Evolutionary conservation across 2,329 filamentous ascomycete species (phyloP).

Genomic region (Fusarium humuli): DNA sequence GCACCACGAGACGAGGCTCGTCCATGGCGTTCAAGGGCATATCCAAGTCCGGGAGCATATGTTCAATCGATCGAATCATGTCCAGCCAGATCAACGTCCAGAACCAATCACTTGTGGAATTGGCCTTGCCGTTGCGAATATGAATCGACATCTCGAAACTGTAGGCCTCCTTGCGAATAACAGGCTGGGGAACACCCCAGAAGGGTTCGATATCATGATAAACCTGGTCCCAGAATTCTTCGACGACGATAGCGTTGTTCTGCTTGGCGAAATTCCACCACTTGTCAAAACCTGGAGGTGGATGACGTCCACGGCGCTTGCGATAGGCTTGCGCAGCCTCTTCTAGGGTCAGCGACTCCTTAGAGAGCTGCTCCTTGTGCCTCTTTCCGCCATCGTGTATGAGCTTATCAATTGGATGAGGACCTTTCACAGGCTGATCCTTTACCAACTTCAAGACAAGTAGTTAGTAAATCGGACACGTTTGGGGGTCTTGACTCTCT

Average conservation of each 20-base stretch:
- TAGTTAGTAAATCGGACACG: slow-evolving; percentile 11
- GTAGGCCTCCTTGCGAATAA: slow-evolving; percentile 63
- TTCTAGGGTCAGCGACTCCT: slow-evolving; percentile 62
- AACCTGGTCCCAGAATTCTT: slow-evolving; percentile 74
- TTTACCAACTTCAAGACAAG: not conserved
- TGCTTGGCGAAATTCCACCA: slow-evolving; percentile 69
- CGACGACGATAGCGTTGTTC: slow-evolving; percentile 66
- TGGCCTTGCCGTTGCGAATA: slow-evolving; percentile 65
- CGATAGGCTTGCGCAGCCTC: slow-evolving; percentile 70
- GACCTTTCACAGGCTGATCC: slow-evolving; percentile 13
- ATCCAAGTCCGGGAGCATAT: slow-evolving; percentile 74
- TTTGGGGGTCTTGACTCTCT: not conserved
- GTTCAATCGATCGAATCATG: slow-evolving; percentile 64
- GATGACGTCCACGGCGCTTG: slow-evolving; percentile 68
- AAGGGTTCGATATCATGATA: slow-evolving; percentile 71
- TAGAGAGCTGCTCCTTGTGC: slow-evolving; percentile 55
- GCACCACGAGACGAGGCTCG: slow-evolving; percentile 72
- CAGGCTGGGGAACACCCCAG: slow-evolving; percentile 63
- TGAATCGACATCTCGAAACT: slow-evolving; percentile 72
- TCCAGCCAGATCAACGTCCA: slow-evolving; percentile 69
- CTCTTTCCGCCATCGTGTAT: slow-evolving; percentile 59
- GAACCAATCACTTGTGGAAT: slow-evolving; percentile 65
- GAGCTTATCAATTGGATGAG: slow-evolving; percentile 65
- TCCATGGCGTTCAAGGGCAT: slow-evolving; percentile 75
- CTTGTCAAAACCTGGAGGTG: slow-evolving; percentile 70